Evolutionary conservation across 495 filamentous ascomycete genomes (phyloP).

Genomic region (Pseudoneurospora amorphoporcata): DNA sequence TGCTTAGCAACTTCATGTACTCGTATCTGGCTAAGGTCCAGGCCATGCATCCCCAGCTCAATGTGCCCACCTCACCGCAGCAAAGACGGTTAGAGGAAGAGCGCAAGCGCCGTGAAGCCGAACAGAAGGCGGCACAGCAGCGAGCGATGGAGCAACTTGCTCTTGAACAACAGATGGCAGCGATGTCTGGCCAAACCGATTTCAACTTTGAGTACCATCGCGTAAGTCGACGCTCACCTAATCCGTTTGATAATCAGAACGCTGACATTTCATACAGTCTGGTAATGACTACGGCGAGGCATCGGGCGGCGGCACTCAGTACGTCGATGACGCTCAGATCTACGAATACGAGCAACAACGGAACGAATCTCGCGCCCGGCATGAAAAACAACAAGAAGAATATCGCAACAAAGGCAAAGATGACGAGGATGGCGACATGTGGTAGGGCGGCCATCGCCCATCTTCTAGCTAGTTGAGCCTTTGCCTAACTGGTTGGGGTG

Average conservation of each 20-base stretch:
- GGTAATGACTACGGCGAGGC: constrained; percentile 35
- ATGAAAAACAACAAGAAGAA: constrained; percentile 5
- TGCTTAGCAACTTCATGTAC: constrained; percentile 99
- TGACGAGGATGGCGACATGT: constrained; percentile 19
- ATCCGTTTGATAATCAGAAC: neutral
- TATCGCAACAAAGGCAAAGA: constrained; percentile 1
- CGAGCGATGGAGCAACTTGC: constrained; percentile 26
- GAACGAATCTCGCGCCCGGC: constrained; percentile 13
- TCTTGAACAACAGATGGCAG: constrained; percentile 39
- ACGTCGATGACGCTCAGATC: constrained; percentile 36
- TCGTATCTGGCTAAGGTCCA: constrained; percentile 97
- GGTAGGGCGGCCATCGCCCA: constrained; percentile 14
- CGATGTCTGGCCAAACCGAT: constrained; percentile 30
- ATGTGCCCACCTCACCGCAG: constrained; percentile 58
- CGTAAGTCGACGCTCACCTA: constrained; percentile 22
- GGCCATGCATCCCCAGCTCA: constrained; percentile 90
- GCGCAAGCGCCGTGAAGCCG: constrained; percentile 55
- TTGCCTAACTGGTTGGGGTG: neutral
- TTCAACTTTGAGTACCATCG: constrained; percentile 43
- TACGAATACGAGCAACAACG: constrained; percentile 34
- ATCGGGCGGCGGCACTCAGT: constrained; percentile 23
- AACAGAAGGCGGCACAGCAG: constrained; percentile 36
- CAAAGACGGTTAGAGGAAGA: constrained; percentile 53
- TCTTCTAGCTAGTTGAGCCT: neutral
- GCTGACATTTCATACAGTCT: constrained; percentile 22